phyloP scores from a whole-genome alignment of 805 yeast genomes.

The Yamadazyma phyllophila region DNA sequence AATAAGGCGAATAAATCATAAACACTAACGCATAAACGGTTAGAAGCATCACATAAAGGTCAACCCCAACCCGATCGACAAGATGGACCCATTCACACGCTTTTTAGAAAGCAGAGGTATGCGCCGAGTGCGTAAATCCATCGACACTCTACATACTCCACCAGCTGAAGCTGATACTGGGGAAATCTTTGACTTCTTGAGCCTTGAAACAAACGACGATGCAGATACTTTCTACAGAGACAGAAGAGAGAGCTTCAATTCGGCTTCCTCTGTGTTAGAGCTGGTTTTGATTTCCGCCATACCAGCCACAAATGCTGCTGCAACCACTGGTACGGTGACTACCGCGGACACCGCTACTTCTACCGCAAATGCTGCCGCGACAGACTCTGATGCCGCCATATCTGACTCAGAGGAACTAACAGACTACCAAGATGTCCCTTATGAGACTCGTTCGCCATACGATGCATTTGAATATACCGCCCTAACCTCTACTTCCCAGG shows the following conservation, averaged over 20 bases:
- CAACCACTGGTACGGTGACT: neutral
- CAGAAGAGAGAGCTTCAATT: slow-evolving; percentile 20
- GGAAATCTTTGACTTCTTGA: slow-evolving; percentile 19
- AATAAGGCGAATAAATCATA: no score
- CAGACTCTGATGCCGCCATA: no score
- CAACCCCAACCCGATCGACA: neutral
- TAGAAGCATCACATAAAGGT: neutral
- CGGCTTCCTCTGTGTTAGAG: neutral
- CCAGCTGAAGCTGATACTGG: slow-evolving; percentile 8
- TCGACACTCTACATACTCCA: neutral
- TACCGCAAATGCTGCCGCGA: no score
- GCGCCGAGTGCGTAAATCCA: slow-evolving; percentile 1
- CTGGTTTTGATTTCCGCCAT: neutral
- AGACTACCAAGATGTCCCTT: no score
- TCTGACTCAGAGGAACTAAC: no score
- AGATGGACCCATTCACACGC: slow-evolving; percentile 4
- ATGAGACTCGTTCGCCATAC: neutral
- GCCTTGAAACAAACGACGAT: slow-evolving; percentile 18
- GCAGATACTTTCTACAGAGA: slow-evolving; percentile 24
- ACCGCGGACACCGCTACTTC: neutral
- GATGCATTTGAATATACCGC: neutral
- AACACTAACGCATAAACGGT: no score
- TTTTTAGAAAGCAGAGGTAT: slow-evolving; percentile 13
- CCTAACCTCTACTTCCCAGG: neutral
- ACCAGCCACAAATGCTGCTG: neutral